Percentiles rank a stretch among this genome's conserved stretches.
phyloP scores from a whole-genome alignment of 73 alveolate species.

The Paramecium biaurelia region DNA sequence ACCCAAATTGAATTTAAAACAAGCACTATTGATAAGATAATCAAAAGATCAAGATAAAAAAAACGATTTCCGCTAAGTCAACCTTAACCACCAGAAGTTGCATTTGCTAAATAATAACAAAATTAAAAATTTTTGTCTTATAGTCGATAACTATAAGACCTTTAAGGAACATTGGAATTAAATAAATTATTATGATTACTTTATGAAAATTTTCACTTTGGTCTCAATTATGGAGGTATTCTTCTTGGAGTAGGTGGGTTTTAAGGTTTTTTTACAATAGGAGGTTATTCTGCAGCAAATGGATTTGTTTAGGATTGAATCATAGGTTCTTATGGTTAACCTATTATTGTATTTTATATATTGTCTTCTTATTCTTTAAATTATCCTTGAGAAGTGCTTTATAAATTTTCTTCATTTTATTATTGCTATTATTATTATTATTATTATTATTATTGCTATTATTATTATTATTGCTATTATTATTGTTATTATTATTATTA shows the following conservation, averaged over 20 bases:
- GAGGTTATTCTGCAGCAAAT: neutral
- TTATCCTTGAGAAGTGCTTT: neutral
- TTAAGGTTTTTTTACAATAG: neutral
- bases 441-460: neutral
- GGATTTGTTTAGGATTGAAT: neutral
- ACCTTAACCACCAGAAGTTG: neutral
- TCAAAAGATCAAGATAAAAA: neutral
- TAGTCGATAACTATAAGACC: neutral
- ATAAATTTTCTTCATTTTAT: neutral
- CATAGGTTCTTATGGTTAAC: neutral
- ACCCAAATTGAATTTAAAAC: neutral
- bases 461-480: neutral
- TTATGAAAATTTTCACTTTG: neutral
- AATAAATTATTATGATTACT: neutral
- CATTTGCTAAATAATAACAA: neutral
- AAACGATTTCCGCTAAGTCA: neutral
- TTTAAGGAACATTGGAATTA: neutral
- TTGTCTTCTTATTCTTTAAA: neutral
- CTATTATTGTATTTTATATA: neutral
- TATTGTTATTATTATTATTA: neutral
- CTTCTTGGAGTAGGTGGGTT: constrained; percentile 18
- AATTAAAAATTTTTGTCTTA: neutral
- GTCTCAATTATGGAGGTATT: neutral
- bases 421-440: neutral
- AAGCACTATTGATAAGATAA: neutral